Base-by-base conservation (phyloP, 2,329 filamentous ascomycete species). In the Rutstroemia sydowiana region DNA sequence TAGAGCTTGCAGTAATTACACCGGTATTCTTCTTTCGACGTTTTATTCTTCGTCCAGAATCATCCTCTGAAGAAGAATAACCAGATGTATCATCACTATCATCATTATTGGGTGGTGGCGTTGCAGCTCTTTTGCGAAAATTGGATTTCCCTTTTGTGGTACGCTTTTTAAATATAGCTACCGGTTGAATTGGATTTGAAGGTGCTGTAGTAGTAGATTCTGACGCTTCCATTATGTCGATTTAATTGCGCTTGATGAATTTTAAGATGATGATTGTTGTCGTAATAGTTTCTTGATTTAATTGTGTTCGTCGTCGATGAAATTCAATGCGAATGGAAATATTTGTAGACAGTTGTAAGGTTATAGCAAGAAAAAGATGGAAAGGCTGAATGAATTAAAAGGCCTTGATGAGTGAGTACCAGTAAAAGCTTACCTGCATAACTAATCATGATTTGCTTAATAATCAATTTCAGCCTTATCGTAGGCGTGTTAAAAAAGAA, bases 121-220 rank as follows among this genome's bases (percentile, higher is more conserved):
- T 87, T 26, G 85, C 81, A 18, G 87, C 80, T 59, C 88, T 82
- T 73, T 95, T 95, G 65, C 91, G 82, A 50, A 91, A 74, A 64
- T 84, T 90, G 45, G 83, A 77, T 65, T 88, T 91, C 56, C 78
- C 79, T 66, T 90, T 95, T 63, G 79, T 78, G 59, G 81, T 78
- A 66, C 91, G 82, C 69, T 93, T 95, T 69, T 95, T 96, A 78
- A 96, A 96, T 47, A 87, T 69, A 13, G 85, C 78, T 11, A 84
- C 75, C 20, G 62, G 57, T 42, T 42, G 23, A 26, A 42, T 34
- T 37, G 47, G 14, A 44, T 40, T 49, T 46, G 48, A 5, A 41
- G 43, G 42, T 23, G 21, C 10, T 3, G 31, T 5, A 18, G 21
- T 11, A n/a, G 21, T 10, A 20, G 48, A 36, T 5, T 43, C 43